phyloP scores from a whole-genome alignment of 2,329 filamentous ascomycete species.

The Ophiostoma fasciatum region DNA sequence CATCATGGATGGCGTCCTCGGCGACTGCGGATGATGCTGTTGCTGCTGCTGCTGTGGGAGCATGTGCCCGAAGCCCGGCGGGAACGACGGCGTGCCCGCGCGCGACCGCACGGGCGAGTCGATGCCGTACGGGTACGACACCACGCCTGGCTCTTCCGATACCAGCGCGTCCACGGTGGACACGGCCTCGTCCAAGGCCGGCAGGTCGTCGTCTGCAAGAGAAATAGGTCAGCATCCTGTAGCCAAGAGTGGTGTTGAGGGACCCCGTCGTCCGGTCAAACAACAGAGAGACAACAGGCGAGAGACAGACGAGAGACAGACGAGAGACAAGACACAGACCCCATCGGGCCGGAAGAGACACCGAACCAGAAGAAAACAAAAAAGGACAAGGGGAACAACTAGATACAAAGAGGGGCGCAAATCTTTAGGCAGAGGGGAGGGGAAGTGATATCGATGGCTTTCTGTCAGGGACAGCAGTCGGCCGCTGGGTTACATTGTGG shows the following conservation, averaged over 20 bases:
- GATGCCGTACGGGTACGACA: slow-evolving; percentile 5
- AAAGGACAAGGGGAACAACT: neutral
- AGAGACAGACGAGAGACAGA: slow-evolving; percentile 6
- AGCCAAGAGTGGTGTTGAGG: no score
- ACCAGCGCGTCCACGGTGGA: slow-evolving; percentile 55
- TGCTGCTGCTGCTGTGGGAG: slow-evolving; percentile 4
- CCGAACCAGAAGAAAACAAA: neutral
- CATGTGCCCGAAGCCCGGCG: slow-evolving; percentile 27
- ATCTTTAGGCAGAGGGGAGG: no score
- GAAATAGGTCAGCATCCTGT: slow-evolving; percentile 6
- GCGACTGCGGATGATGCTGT: no score
- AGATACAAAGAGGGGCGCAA: no score
- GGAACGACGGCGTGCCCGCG: slow-evolving; percentile 17
- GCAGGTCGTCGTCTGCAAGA: slow-evolving; percentile 49
- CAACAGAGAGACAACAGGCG: slow-evolving; percentile 15
- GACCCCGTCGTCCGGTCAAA: no score
- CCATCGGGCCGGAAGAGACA: no score
- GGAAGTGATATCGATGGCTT: no score
- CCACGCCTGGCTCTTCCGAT: slow-evolving; percentile 33
- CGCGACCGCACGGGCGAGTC: slow-evolving; percentile 17
- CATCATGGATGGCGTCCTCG: no score
- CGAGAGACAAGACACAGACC: neutral
- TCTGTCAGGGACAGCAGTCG: no score
- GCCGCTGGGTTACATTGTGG: no score
- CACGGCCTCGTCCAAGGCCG: slow-evolving; percentile 44